Base-by-base conservation (phyloP, 176 grass and related monocot species). In the Cenchrus americanus region DNA sequence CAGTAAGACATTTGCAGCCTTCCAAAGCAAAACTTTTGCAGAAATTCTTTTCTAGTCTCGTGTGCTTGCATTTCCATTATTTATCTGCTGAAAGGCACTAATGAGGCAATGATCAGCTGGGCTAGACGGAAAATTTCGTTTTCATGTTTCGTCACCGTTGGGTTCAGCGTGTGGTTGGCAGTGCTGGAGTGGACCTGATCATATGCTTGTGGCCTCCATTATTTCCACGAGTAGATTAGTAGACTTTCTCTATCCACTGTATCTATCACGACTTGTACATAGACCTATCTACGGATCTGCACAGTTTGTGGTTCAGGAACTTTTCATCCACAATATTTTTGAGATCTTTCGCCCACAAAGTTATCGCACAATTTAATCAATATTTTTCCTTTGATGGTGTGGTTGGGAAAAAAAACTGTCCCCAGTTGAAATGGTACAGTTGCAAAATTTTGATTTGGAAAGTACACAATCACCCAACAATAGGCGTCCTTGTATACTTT, bases 181-280 rank as follows among this genome's bases (percentile, higher is more conserved):
- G 57, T 18, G 60, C 70, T 80, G 14, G 21, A 46, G 22, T 3
- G 55, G 54, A 72, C 49, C 65, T 81, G 51, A 66, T 34, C 57
- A 14, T 64, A 47, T 72, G 58, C 26, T 58, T 69, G 22, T 43
- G 24, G 37, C 57, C 32, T 62, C 51, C 55, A n/a, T 73, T 53
- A 78, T 63, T 37, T 18, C 68, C 19, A 1, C 48, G 6, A 42
- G 44, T 14, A 30, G 15, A 62, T 37, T 32, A 71, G 7, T 6
- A 4, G 1, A 22, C 7, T 68, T 32, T 68, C 34, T 55, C 13
- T 19, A 8, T 66, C 23, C 49, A 64, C 15, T 65, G 59, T 42
- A 67, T 66, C 19, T 52, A 49, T 62, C 83, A 26, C 69, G 21
- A 61, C 22, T 34, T 59, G 53, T 19, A 9, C 2, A 19, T 15